Evolutionary conservation across 2,329 filamentous ascomycete species (phyloP), one percentile per base, ranked within the genome.

Genomic region (Tolypocladium cylindrosporum): DNA sequence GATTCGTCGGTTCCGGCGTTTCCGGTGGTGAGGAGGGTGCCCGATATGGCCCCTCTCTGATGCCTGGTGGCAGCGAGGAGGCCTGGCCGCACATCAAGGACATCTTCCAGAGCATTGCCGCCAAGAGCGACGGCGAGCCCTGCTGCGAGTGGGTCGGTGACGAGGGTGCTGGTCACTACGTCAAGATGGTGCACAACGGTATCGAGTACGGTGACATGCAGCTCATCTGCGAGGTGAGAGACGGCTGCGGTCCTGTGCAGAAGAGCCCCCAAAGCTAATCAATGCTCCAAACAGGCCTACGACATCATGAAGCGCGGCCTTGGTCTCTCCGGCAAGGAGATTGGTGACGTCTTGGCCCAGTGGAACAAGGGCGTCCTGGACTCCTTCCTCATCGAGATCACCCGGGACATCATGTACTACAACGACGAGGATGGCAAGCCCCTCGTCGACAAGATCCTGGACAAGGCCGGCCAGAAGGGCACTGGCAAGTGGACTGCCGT

Each of bases 151-250:
- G 94, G 94, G 94, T 99, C 70, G 94, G 94, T 81, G 94, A 97
- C 79, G 91, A 97, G 78, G 94, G 94, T 86, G 90, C 94, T 79
- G 94, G 94, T 69, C 94, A 99, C 87, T 99, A 97, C 84, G 93
- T 99, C 83, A 99, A 99, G 90, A 99, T 99, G 94, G 94, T 99
- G 64, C 94, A 99, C 88, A 99, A 99, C 80, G 94, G 94, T 85
- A 99, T 99, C 70, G 94, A 99, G 82, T 99, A 99, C 76, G 94
- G 94, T 86, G 94, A 99, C 81, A 99, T 99, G 94, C 94, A 99
- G 84, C 85, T 99, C 72, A 99, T 99, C 75, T 95, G 89, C 79
- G 94, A 99, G 87, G 93, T 96, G 79, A 69, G 84, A 59, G 34
- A 24, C 11, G 45, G 9, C n/a, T 11, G 27, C 5, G 16, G 8